Evolutionary conservation across 768 basidiomycete genomes (phyloP).

Genomic region (Pholiota molesta): DNA sequence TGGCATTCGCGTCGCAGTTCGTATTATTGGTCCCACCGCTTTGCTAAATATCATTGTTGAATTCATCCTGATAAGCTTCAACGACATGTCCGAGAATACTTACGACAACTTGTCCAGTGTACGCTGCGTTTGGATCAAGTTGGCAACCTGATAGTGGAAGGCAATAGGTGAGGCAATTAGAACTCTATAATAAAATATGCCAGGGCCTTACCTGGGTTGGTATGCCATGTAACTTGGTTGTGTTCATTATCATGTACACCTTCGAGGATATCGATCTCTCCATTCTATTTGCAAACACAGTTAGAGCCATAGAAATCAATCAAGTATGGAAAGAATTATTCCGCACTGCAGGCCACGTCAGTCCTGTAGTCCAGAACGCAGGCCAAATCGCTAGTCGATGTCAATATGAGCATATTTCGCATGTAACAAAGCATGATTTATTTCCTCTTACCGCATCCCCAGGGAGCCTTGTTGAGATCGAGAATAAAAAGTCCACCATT

Average conservation of each 20-base stretch:
- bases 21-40: constrained; percentile 46
- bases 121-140: constrained; percentile 26
- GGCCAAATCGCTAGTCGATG: constrained; percentile 71
- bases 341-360: constrained; percentile 17
- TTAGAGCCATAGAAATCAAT: background rate
- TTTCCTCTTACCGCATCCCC: constrained; percentile 74
- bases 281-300: constrained; percentile 45
- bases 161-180: background rate
- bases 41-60: background rate
- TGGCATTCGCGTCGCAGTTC: constrained; percentile 53
- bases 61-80: background rate
- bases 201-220: constrained; percentile 27
- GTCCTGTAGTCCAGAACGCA: constrained; percentile 76
- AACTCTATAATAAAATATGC: background rate
- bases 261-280: constrained; percentile 85
- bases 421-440: constrained; percentile 1
- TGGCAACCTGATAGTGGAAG: constrained; percentile 19
- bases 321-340: background rate
- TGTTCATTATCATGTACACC: constrained; percentile 84
- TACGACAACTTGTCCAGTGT: constrained; percentile 27
- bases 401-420: background rate
- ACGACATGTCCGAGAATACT: background rate
- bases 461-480: constrained; percentile 83
- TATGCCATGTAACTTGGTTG: constrained; percentile 86
- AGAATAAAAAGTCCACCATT: constrained; percentile 85